Evolutionary conservation across 164 flowering plant species (phyloP), one percentile per base, ranked within the genome.

Genomic region (Liquidambar formosana): DNA sequence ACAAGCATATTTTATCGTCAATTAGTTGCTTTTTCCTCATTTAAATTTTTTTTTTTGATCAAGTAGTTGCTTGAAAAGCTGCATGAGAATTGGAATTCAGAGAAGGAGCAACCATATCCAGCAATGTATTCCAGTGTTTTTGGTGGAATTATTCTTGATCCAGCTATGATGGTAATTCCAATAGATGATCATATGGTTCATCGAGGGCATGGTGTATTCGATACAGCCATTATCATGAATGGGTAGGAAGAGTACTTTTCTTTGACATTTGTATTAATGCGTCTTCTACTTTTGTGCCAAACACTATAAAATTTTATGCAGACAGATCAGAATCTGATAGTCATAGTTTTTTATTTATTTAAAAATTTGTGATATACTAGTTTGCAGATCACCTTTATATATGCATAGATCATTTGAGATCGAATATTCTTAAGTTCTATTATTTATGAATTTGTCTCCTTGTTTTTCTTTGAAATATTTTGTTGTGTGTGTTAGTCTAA

Each of bases 151-250:
- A 86, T 82, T 67, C 85, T 86, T 58, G 96, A 91, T 81, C 93
- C 97, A 21, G 89, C 89, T 27, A 57, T 93, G 85, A 93, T 93
- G 98, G 86, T 87, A 18, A 89, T 93, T 61, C 97, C 97, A 44
- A 88, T 93, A 14, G 97, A 93, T 75, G 98, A 93, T 79, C 98
- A 93, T 78, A 91, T 93, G 98, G 97, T 93, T 71, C 97, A 93
- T 75, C 80, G 98, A 47, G 98, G 98, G 8, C 98, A 93, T 71
- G 97, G 98, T 41, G 95, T 93, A 63, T 93, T 93, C 54, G 98
- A 93, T 76, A 91, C 97, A 1, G 87, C 98, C 14, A 83, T 86
- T 67, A 77, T 93, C 45, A 72, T 88, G 38, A 71, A 91, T 67
- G 97, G 97, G 97, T 91, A 83, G 26, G 79, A n/a, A n/a, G n/a